These are phyloP conservation scores for Prunus yedoensis DNA, from an alignment of 331 rosid genomes.

Conservation along the genomic window DNA sequence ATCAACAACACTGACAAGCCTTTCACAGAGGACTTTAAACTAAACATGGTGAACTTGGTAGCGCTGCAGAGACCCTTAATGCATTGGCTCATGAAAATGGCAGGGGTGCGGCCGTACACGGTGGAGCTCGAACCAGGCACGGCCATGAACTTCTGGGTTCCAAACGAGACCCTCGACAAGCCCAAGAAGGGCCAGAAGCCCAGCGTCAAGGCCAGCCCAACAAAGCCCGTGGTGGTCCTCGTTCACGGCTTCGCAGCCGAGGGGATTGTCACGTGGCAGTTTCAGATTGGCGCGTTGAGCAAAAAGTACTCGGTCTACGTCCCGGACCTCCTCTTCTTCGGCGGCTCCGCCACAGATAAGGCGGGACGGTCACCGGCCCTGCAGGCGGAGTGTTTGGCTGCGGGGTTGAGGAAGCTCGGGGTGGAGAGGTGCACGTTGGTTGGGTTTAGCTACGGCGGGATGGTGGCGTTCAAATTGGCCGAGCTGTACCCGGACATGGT, in stretches of 20 bases:
- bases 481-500: constrained; percentile 67
- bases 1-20: neutral
- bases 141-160: constrained; percentile 79
- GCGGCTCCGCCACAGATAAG: constrained; percentile 59
- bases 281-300: constrained; percentile 68
- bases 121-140: constrained; percentile 83
- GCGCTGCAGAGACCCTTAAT: constrained; percentile 72
- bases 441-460: constrained; percentile 92
- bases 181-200: constrained; percentile 54
- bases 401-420: constrained; percentile 67
- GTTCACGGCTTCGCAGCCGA: constrained; percentile 83
- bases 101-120: constrained; percentile 64
- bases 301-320: constrained; percentile 77
- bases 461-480: constrained; percentile 83
- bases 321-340: constrained; percentile 88
- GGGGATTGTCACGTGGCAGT: constrained; percentile 94
- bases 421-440: constrained; percentile 67
- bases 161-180: constrained; percentile 49
- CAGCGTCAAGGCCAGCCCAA: constrained; percentile 41
- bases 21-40: neutral
- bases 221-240: constrained; percentile 66
- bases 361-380: constrained; percentile 55
- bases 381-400: constrained; percentile 76
- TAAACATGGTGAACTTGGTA: constrained; percentile 78
- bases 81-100: constrained; percentile 79